Evolutionary conservation across 2,329 filamentous ascomycete species (phyloP), one percentile per base, ranked within the genome.

Genomic region (Chrysoporthe austroafricana): DNA sequence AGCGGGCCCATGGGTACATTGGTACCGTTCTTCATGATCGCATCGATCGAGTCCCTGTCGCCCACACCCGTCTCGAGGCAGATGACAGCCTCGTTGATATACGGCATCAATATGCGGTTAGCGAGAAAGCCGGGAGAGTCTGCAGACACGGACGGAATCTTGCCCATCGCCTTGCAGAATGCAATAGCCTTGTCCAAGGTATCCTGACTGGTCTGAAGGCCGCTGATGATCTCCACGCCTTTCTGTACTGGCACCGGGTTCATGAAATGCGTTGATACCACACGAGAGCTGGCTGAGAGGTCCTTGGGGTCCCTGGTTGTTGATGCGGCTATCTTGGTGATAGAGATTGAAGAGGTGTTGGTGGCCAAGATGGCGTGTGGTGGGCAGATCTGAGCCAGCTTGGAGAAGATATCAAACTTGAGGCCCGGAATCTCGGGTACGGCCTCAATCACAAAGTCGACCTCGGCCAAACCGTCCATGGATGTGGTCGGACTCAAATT

Each of bases 11-110:
- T 99, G 34, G 96, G 96, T 52, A 99, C 96, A 76, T 97, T 97
- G 32, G 96, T 99, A 59, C 96, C 96, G 74, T 97, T 97, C 87
- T 97, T 98, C 96, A 99, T 99, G 74, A 99, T 99, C 72, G 87
- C 90, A 77, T 99, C 96, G 72, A 99, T 99, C 71, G 95, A 92
- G 76, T 98, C 94, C 73, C 92, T 91, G 71, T 88, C 86, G 21
- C 96, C 96, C 0, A 99, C 89, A 3, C 93, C 92, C 0, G 96
- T 97, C 82, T 99, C 96, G 16, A 99, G 84, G 79, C 96, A 99
- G 71, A 97, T 95, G 73, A 99, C 85, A 9, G 96, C 96, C 82
- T 99, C 96, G 78, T 99, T 99, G 83, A 99, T 97, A 78, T 99
- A 99, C 0, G 96, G 96, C 96, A 99, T 99, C 69, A 99, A 83